Evolutionary conservation across 768 basidiomycete genomes (phyloP), one percentile per base, ranked within the genome.

Genomic region (Hygrocybe coccinea): DNA sequence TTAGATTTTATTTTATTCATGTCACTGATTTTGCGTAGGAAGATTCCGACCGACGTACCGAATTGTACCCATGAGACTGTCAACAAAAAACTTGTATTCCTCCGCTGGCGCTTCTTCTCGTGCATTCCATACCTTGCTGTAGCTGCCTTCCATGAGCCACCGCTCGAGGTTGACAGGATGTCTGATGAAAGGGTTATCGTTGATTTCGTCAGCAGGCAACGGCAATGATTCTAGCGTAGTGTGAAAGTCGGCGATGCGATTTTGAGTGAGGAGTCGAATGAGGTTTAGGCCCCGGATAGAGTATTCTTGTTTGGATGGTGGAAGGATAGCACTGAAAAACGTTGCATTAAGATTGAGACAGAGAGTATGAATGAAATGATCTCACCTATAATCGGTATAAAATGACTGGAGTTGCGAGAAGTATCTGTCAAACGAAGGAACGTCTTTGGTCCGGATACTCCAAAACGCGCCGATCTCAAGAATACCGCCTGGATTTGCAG

Each of bases 141-240:
- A 99, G 64, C 89, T 89, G 37, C 95, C 95, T 69, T 98, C 95
- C 95, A 99, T 99, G 44, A 98, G 80, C 91, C 95, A 97, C 49
- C 89, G 80, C 69, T 99, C 95, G 58, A 95, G 83, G 68, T 94
- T 90, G 55, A 94, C 87, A 11, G 91, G 90, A 67, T 93, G 92
- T 52, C 81, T 79, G 64, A 94, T 84, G 67, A 78, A 91, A 5
- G 84, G 81, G 67, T 88, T 89, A 33, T 82, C 76, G 29, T 77
- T 73, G 58, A 87, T 84, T 44, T 79, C 79, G 59, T 87, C 85
- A 0, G 87, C 83, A 39, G 83, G 80, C 35, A 83, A 67, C 2
- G 86, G 85, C 29, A 99, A 81, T 36, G 91, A 89, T 69, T 99
- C 95, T 47, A 99, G 83, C 11, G 92, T 86, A 19, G 94, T 97